Base-by-base conservation (phyloP, 495 filamentous ascomycete species). In the Talaromyces nanjingensis region DNA sequence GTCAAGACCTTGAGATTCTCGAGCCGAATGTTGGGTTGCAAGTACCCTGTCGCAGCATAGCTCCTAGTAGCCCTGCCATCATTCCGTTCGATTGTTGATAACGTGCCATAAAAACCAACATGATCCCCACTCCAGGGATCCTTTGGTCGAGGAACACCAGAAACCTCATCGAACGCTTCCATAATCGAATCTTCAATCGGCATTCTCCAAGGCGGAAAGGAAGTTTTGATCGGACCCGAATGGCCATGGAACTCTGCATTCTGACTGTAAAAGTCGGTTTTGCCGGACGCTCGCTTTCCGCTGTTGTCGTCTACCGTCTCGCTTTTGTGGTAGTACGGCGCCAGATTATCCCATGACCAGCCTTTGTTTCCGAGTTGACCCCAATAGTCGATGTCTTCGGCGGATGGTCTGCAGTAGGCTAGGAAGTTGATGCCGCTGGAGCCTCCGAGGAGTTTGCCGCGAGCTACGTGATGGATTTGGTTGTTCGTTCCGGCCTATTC, bases 381-480 rank as follows among this genome's bases (percentile, higher is more conserved):
- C 84, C 84, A 86, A 20, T 78, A 74, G 63, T 86, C 76, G 18
- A 86, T 74, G 20, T 72, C 76, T 2, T 69, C 74, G 16, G 70
- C 70, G 1, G 79, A 78, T 1, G 74, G 75, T 9, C 70, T 65
- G 12, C 69, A 65, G 39, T 65, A 76, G 9, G 59, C 63, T 47
- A 66, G 42, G 12, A 66, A 67, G 58, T 88, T 89, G 63, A 87
- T 72, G 4, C 74, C 79, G n/a, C 79, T 82, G n/a, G 79, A 81
- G 8, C 85, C 86, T 14, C 85, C 86, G 2, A 88, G 71, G 33
- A 79, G 72, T 66, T 83, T 84, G 11, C 84, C 85, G 3, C 81
- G 82, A 2, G 78, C 67, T 18, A 75, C 69, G 12, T 68, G 59
- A 14, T 68, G 58, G 8, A 25, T 25, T 3, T 72, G 67, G 14